These are phyloP conservation scores for Sungouiella thailandica DNA, from an alignment of 805 yeast genomes.

Conservation along the genomic window DNA sequence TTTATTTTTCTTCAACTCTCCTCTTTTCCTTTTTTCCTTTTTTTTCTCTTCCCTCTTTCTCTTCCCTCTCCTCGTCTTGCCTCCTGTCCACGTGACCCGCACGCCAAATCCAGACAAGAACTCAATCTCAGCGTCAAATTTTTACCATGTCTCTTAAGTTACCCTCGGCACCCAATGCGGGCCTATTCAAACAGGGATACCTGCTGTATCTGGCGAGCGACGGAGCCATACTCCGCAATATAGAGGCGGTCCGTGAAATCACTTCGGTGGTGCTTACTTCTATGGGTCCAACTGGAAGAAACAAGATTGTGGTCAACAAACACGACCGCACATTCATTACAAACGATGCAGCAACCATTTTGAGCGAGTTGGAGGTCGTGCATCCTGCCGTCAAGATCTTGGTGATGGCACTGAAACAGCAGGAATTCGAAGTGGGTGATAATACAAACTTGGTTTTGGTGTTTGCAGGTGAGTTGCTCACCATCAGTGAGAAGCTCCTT, in stretches of 20 bases:
- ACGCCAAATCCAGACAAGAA: no score
- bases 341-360: constrained; percentile 97
- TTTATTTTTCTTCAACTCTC: no score
- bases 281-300: constrained; percentile 96
- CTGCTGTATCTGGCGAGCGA: constrained; percentile 82
- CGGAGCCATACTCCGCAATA: constrained; percentile 90
- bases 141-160: constrained; percentile 92
- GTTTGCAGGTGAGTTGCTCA: constrained; percentile 87
- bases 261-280: constrained; percentile 88
- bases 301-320: constrained; percentile 89
- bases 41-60: no score
- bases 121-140: no score
- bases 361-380: constrained; percentile 86
- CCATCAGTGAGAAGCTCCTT: constrained; percentile 79
- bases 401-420: constrained; percentile 96
- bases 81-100: no score
- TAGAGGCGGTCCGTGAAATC: constrained; percentile 91
- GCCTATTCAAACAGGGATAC: constrained; percentile 93
- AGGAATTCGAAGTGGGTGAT: constrained; percentile 96
- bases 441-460: constrained; percentile 88
- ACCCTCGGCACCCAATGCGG: constrained; percentile 90
- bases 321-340: constrained; percentile 84
- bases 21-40: no score
- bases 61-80: no score
- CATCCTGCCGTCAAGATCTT: constrained; percentile 96